Evolutionary conservation across 192 early-diverging fungal genomes (phyloP).

Genomic region (Funneliformis geosporum): DNA sequence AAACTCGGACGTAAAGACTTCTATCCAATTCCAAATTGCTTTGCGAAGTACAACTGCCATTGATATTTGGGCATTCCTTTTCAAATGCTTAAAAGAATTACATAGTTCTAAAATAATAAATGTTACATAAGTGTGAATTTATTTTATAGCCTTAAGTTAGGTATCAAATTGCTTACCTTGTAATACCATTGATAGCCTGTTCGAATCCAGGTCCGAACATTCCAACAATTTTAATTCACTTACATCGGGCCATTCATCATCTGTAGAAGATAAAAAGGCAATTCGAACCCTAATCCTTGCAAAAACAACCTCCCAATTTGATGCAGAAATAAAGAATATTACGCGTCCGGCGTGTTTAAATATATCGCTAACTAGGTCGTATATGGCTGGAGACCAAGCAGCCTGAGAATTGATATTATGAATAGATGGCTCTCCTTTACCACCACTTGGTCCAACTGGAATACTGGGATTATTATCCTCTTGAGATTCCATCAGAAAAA

Average conservation of each 20-base stretch:
- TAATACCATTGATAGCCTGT: constrained; percentile 68
- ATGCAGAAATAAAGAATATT: constrained; percentile 82
- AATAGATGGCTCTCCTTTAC: constrained; percentile 32
- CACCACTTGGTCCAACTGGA: constrained; percentile 34
- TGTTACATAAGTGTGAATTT: no score
- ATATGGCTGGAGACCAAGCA: constrained; percentile 33
- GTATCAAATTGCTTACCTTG: constrained; percentile 43
- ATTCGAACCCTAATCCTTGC: constrained; percentile 69
- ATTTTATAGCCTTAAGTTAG: neutral
- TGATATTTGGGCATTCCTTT: constrained; percentile 68
- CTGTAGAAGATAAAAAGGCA: constrained; percentile 59
- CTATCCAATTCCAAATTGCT: constrained; percentile 93
- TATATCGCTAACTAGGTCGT: constrained; percentile 68
- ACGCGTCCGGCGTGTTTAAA: constrained; percentile 83
- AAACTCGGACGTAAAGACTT: constrained; percentile 82
- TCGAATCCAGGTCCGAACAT: constrained; percentile 77
- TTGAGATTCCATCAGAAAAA: constrained; percentile 54
- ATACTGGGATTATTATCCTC: constrained; percentile 46
- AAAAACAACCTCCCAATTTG: constrained; percentile 86
- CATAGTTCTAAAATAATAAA: constrained; percentile 46
- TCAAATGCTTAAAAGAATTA: constrained; percentile 57
- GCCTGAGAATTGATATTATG: constrained; percentile 12
- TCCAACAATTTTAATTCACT: constrained; percentile 87
- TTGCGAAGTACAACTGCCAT: constrained; percentile 74
- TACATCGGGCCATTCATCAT: constrained; percentile 68